Base-by-base conservation (phyloP, 352 stramenopile genomes). In the Globisporangium cystogenes region DNA sequence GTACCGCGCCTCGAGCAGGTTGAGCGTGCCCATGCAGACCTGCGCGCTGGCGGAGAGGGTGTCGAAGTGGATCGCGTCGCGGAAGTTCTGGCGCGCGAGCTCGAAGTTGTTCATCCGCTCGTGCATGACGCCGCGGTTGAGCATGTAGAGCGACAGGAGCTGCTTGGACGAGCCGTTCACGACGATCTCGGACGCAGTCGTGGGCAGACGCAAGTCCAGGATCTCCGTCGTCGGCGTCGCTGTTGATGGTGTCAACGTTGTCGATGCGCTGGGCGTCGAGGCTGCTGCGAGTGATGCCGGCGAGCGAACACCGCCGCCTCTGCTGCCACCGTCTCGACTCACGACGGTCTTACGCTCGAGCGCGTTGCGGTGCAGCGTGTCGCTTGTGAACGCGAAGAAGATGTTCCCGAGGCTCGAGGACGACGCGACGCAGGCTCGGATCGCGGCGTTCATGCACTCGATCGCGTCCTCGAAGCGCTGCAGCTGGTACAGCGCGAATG, bases 51-150 rank as follows among this genome's bases (percentile, higher is more conserved):
- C 63, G 2, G 76, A 82, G n/a, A 86, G 53, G 11, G 76, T 57
- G 41, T 92, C 81, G 49, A 90, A 90, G 57, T 87, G 69, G 18
- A 78, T 59, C 15, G 78, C 78, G 35, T 90, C 77, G 23, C 52
- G 51, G 54, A 82, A 92, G 52, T 90, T 72, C 42, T 74, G 62
- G 12, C 63, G 64, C 12, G 81, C 78, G 24, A 75, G 60, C 10
- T 71, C 66, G 16, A 84, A 59, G n/a, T 69, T 35, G 4, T 67
- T 64, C 31, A 80, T 52, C 4, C 72, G 79, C 52, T 92, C 76
- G 15, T 86, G 69, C 44, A 88, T 56, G 41, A 88, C 72, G 7
- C 81, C 81, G 12, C 76, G 78, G 45, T 92, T 89, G 37, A 82
- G 53, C 65, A 92, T 74, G 56, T 88, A 88, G 44, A 88, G 55